phyloP scores from a whole-genome alignment of 2,329 filamentous ascomycete genomes.

The Fusarium tupiense region DNA sequence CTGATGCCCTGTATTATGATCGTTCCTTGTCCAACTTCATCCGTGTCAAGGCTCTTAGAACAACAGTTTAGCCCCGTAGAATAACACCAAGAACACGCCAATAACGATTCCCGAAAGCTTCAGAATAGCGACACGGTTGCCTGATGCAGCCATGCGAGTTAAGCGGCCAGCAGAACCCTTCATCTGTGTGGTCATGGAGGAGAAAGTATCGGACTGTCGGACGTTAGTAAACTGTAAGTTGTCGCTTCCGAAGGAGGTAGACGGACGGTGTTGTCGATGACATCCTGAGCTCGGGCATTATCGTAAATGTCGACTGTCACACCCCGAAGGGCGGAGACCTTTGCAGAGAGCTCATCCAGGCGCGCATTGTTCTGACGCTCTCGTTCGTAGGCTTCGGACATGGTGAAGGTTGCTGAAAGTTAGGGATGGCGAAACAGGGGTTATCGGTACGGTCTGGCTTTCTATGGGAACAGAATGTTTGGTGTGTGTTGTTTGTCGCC shows the following conservation, averaged over 20 bases:
- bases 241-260: background rate
- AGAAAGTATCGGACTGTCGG: slow-evolving; percentile 85
- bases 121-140: slow-evolving; percentile 90
- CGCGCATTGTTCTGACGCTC: slow-evolving; percentile 94
- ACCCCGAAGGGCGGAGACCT: slow-evolving; percentile 90
- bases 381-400: slow-evolving; percentile 82
- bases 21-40: background rate
- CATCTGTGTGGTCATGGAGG: slow-evolving; percentile 81
- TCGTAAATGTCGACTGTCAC: slow-evolving; percentile 99
- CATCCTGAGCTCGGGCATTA: slow-evolving; percentile 85
- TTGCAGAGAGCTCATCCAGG: slow-evolving; percentile 87
- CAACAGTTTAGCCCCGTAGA: slow-evolving; percentile 74
- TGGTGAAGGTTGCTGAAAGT: slow-evolving; percentile 46
- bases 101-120: slow-evolving; percentile 89
- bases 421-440: slow-evolving; percentile 8
- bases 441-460: background rate
- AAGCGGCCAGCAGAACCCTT: slow-evolving; percentile 85
- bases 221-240: slow-evolving; percentile 11
- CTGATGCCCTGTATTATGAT: background rate
- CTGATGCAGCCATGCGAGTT: slow-evolving; percentile 88
- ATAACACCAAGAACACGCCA: slow-evolving; percentile 76
- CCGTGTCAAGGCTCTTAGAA: slow-evolving; percentile 53
- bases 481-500: background rate
- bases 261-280: slow-evolving; percentile 86
- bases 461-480: background rate